Evolutionary conservation across 2,329 filamentous ascomycete species (phyloP).

Genomic region (Ascochyta rabiei): DNA sequence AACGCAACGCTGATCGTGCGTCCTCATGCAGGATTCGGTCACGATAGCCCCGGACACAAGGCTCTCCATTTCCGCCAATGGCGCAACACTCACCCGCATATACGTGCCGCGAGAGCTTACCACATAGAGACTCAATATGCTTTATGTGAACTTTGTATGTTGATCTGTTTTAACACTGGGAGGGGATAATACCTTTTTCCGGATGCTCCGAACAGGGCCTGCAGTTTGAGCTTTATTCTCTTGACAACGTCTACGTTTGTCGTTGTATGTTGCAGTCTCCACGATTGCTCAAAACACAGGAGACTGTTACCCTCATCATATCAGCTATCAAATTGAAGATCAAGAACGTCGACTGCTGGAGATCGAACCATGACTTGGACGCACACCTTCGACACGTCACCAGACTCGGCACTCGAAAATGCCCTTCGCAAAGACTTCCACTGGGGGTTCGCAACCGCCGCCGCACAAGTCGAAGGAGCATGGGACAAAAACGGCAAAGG

Average conservation of each 20-base stretch:
- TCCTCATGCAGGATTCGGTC: slow-evolving; percentile 3
- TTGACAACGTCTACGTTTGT: not conserved
- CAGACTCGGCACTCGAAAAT: slow-evolving; percentile 13
- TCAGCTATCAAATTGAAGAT: not conserved
- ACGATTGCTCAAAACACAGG: not conserved
- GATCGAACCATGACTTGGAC: slow-evolving; percentile 11
- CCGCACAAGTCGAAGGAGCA: slow-evolving; percentile 54
- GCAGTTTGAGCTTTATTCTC: not conserved
- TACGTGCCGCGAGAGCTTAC: not conserved
- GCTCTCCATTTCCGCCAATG: slow-evolving; percentile 17
- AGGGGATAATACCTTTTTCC: not conserved
- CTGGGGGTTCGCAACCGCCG: slow-evolving; percentile 53
- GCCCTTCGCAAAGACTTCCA: slow-evolving; percentile 47
- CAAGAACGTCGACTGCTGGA: not conserved
- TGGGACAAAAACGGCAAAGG: slow-evolving; percentile 53
- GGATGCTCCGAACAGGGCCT: not conserved
- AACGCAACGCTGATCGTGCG: not conserved
- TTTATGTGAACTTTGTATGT: not conserved
- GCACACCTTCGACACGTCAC: slow-evolving; percentile 10
- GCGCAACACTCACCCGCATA: not conserved
- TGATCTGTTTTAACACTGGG: not conserved
- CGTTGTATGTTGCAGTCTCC: no score
- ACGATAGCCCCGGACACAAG: not conserved
- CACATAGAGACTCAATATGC: not conserved
- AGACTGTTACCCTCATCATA: not conserved